Conservation (phyloP, 2,329 filamentous ascomycete genomes). For the Fusarium chuoi region DNA sequence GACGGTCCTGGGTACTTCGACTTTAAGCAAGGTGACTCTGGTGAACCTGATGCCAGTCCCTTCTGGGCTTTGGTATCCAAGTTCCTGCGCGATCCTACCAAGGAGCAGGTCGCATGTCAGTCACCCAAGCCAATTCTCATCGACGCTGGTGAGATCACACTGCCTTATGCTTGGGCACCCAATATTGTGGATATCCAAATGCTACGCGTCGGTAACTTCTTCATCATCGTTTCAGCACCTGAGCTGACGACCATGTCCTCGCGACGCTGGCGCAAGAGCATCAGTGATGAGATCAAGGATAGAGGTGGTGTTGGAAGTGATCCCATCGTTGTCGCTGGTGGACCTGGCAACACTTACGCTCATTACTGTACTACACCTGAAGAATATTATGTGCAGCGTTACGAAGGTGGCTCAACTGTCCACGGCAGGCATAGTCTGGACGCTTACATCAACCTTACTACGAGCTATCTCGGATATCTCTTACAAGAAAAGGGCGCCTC, state of each 20-base stretch:
- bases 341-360: background rate
- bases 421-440: conserved; percentile 5
- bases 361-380: conserved; percentile 12
- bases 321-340: conserved; percentile 7
- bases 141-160: background rate
- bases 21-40: conserved; percentile 6
- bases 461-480: background rate
- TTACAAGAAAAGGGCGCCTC: background rate
- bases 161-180: conserved; percentile 3
- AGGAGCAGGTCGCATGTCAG: background rate
- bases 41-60: background rate
- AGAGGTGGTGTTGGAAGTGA: background rate
- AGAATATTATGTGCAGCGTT: conserved; percentile 5
- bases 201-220: conserved; percentile 7
- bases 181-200: conserved; percentile 8
- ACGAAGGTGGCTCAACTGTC: conserved; percentile 3
- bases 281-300: background rate
- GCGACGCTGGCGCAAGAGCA: background rate
- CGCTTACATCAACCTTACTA: background rate
- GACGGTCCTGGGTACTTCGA: conserved; percentile 9
- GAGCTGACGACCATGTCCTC: conserved; percentile 7
- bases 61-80: conserved; percentile 8
- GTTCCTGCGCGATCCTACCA: background rate
- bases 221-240: background rate
- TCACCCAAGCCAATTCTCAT: conserved; percentile 1